A percentile compares a stretch with the other conserved stretches of the same genome.
phyloP scores from a whole-genome alignment of 2,329 filamentous ascomycete genomes.

The Nothomitra cinnamomea region DNA sequence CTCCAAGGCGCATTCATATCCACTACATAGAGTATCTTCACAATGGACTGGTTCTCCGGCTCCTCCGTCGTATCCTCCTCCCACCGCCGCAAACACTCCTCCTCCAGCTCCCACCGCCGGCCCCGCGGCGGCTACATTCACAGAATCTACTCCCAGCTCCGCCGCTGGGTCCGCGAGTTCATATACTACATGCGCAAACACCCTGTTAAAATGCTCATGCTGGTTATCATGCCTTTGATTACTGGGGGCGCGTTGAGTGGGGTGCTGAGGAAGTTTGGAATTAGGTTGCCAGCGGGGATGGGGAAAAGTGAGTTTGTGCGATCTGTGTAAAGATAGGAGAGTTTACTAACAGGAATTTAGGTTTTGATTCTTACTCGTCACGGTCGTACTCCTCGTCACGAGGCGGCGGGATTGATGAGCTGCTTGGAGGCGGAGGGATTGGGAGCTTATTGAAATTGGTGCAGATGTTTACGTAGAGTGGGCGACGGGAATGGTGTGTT shows the following conservation, averaged over 20 bases:
- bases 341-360: not conserved
- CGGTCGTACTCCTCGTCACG: slow-evolving; percentile 4
- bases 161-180: slow-evolving; percentile 64
- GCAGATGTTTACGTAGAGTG: slow-evolving; percentile 15
- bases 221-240: slow-evolving; percentile 74
- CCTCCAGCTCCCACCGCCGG: slow-evolving; percentile 57
- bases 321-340: too few relatives aligned
- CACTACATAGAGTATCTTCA: too few relatives aligned
- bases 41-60: slow-evolving; percentile 3
- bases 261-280: slow-evolving; percentile 60
- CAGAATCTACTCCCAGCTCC: slow-evolving; percentile 57
- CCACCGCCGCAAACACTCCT: not conserved
- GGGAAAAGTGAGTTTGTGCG: slow-evolving; percentile 10
- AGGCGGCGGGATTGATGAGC: slow-evolving; percentile 12
- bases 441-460: slow-evolving; percentile 32
- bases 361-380: not conserved
- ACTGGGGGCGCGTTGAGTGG: slow-evolving; percentile 68
- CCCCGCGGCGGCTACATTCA: slow-evolving; percentile 65
- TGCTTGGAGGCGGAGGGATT: slow-evolving; percentile 27
- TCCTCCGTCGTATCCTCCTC: too few relatives aligned
- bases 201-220: slow-evolving; percentile 73
- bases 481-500: too few relatives aligned
- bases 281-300: slow-evolving; percentile 51
- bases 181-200: slow-evolving; percentile 66
- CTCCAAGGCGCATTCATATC: too few relatives aligned